Base-by-base conservation (phyloP, 208 protist species). In the Trypanosomatidae sp. region DNA sequence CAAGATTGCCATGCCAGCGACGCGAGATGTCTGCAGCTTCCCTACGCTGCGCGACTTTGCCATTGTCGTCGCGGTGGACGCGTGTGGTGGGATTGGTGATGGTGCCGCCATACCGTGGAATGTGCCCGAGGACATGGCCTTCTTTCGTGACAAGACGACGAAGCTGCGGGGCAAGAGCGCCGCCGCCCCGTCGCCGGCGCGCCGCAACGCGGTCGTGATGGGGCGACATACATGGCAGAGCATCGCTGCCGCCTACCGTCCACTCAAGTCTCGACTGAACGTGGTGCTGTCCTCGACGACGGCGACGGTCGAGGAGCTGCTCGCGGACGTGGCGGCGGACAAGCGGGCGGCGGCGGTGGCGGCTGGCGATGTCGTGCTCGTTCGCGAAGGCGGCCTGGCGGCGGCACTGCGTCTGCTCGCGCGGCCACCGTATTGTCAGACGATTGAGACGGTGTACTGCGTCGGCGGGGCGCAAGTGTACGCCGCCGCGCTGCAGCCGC, bases 141-240 rank as follows among this genome's bases (percentile, higher is more conserved):
- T 80, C 59, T 95, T 95, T 48, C 75, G 75, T 25, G 62, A 88
- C 18, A 56, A 72, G 13, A 95, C 88, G 3, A 82, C 53, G 45
- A 75, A 81, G 35, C 61, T 91, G 47, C 70, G 72, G 16, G 77
- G 64, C 24, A 77, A 75, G 33, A 84, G 82, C 33, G 56, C 59
- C 2, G 43, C 39, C 4, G 51, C 64, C 13, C 44, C 28, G 16
- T 27, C 43, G 0, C 41, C 54, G 4, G 53, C 60, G 18, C 88
- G 73, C 44, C 56, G 61, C 32, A 97, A 98, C 52, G 93, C 91
- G 2, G 92, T 97, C n/a, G 80, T 97, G 38, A 98, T 98, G 96
- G 96, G 96, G 10, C 76, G 94, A 25, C 96, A 97, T 67, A 98
- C 94, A 27, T 98, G 94, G 94, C 84, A 96, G 22, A 97, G 89